Conservation (phyloP, 1,284 basidiomycete species). For the Ustilago hordei region DNA sequence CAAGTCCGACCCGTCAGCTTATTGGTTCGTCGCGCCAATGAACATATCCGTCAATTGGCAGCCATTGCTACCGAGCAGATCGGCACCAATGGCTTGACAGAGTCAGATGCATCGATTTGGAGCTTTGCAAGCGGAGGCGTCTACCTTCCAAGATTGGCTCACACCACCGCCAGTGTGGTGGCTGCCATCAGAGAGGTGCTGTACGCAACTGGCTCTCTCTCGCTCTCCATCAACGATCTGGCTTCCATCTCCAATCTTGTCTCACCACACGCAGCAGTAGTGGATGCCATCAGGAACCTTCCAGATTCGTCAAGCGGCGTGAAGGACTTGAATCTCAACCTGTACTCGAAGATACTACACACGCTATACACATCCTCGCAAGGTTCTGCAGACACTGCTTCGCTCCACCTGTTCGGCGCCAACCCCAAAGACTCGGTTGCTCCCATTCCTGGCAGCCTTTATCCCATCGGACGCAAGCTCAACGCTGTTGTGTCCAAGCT, state of each 20-base stretch:
- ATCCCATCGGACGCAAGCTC: constrained; percentile 71
- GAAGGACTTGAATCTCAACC: constrained; percentile 14
- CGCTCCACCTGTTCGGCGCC: constrained; percentile 20
- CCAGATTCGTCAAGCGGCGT: neutral
- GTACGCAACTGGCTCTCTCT: constrained; percentile 51
- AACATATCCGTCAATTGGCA: constrained; percentile 48
- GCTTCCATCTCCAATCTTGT: constrained; percentile 47
- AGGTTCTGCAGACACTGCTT: constrained; percentile 8
- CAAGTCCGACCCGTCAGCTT: constrained; percentile 24
- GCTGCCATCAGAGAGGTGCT: constrained; percentile 50
- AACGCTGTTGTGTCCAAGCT: constrained; percentile 72
- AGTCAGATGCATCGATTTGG: constrained; percentile 29
- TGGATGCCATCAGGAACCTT: neutral
- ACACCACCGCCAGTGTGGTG: constrained; percentile 44
- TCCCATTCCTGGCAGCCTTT: constrained; percentile 55
- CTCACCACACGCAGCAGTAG: neutral
- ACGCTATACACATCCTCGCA: constrained; percentile 16
- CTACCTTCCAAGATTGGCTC: constrained; percentile 40
- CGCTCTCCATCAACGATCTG: constrained; percentile 45
- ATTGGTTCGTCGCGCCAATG: constrained; percentile 46
- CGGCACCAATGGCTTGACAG: constrained; percentile 44
- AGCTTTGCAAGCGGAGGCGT: constrained; percentile 15
- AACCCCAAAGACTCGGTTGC: constrained; percentile 28
- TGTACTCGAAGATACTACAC: constrained; percentile 28
- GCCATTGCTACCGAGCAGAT: constrained; percentile 53